A percentile compares a stretch with the other conserved stretches of the same genome.
Conservation (phyloP, 352 stramenopile species). For the Phytophthora kernoviae region DNA sequence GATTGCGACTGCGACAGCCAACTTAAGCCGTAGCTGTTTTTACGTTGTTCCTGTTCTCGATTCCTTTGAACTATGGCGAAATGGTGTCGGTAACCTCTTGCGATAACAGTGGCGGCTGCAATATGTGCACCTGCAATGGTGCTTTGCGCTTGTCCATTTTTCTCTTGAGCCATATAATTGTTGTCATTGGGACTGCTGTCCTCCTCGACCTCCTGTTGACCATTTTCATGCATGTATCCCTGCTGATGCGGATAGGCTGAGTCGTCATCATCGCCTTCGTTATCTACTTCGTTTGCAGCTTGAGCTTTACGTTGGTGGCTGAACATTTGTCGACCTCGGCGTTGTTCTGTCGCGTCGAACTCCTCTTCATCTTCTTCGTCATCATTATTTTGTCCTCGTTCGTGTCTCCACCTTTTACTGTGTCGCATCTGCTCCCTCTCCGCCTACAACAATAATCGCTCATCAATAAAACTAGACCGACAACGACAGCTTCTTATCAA, state of each 20-base stretch:
- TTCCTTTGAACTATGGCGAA: conserved; percentile 3
- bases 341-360: too few species aligned
- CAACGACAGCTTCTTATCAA: not conserved
- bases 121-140: conserved; percentile 9
- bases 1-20: conserved; percentile 34
- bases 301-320: conserved; percentile 2
- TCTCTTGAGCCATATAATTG: conserved; percentile 4
- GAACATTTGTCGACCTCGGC: not conserved
- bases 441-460: conserved; percentile 12
- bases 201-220: conserved; percentile 24
- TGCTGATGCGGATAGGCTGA: conserved; percentile 38
- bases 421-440: conserved; percentile 22
- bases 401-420: conserved; percentile 19
- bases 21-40: conserved; percentile 7
- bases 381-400: conserved; percentile 1
- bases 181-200: not conserved
- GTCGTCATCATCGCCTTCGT: conserved; percentile 34
- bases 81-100: conserved; percentile 31
- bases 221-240: conserved; percentile 22
- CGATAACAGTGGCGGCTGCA: conserved; percentile 37
- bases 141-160: not conserved
- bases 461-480: not conserved
- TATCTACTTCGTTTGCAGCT: conserved; percentile 18
- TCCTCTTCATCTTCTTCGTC: conserved; percentile 17
- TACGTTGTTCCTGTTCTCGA: conserved; percentile 4